phyloP scores from a whole-genome alignment of 2,329 filamentous ascomycete species.

The Xylariomycetidae sp. region DNA sequence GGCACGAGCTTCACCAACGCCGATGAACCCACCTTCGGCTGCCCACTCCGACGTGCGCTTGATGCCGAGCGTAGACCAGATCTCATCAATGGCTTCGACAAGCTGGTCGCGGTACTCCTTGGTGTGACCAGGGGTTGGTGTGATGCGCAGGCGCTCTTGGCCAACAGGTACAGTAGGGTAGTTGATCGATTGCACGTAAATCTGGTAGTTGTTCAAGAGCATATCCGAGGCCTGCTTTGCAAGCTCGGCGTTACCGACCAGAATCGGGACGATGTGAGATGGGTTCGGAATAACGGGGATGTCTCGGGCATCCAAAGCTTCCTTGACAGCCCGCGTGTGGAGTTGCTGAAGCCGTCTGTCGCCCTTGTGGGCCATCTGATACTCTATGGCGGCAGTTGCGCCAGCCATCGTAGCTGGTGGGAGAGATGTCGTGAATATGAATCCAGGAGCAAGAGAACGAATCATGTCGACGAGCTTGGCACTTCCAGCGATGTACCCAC shows the following conservation, averaged over 20 bases:
- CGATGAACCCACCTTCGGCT: slow-evolving; percentile 85
- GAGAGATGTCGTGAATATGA: slow-evolving; percentile 97
- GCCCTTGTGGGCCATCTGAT: slow-evolving; percentile 78
- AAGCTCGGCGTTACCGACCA: slow-evolving; percentile 89
- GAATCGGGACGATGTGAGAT: slow-evolving; percentile 87
- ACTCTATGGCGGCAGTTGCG: slow-evolving; percentile 84
- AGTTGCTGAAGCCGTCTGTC: slow-evolving; percentile 91
- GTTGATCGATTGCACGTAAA: slow-evolving; percentile 99
- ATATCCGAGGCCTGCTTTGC: slow-evolving; percentile 90
- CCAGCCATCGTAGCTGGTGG: slow-evolving; percentile 97
- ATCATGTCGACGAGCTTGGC: slow-evolving; percentile 84
- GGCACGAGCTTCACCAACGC: slow-evolving; percentile 70
- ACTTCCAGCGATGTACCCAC: slow-evolving; percentile 93
- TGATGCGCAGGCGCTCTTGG: slow-evolving; percentile 95
- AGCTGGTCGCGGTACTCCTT: slow-evolving; percentile 82
- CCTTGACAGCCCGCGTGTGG: slow-evolving; percentile 92
- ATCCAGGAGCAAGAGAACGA: slow-evolving; percentile 89
- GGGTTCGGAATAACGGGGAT: slow-evolving; percentile 98
- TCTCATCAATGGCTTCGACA: slow-evolving; percentile 73
- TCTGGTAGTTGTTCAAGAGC: slow-evolving; percentile 80
- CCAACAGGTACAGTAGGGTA: slow-evolving; percentile 96
- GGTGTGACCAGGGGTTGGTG: slow-evolving; percentile 87
- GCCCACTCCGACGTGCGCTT: slow-evolving; percentile 94
- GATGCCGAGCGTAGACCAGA: slow-evolving; percentile 84
- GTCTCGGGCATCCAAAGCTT: slow-evolving; percentile 67